Base-by-base conservation (phyloP, 352 stramenopile species). In the Phytophthora pseudosyringae region DNA sequence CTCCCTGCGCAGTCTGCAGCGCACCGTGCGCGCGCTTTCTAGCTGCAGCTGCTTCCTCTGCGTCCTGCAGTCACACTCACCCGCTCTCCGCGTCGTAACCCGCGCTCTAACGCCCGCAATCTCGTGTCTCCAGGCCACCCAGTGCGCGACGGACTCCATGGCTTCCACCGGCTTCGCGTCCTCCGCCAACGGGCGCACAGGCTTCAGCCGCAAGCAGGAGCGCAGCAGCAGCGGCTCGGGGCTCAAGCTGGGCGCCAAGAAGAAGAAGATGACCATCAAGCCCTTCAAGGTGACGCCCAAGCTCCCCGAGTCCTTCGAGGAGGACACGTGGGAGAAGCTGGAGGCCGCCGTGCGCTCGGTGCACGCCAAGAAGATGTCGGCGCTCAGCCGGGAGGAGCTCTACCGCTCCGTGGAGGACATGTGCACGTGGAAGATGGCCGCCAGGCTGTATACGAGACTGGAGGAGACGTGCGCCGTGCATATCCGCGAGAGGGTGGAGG, bases 341-440 rank as follows among this genome's bases (percentile, higher is more conserved):
- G 64, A 89, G 45, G 70, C 78, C 4, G 86, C 87, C 16, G 76
- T 96, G 18, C 49, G 75, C 13, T 79, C 80, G 1, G 81, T 96
- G 39, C 78, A 94, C 39, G 69, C 52, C 36, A 93, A 95, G 58
- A 67, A 92, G 55, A 75, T 81, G 35, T 86, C 83, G 21, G 52
- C 72, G 28, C 72, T 90, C 7, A 93, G 82, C 28, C 70, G 87
- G 40, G 86, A 96, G 64, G 89, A 96, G 61, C 77, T 96, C 8
- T 96, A 95, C 43, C 81, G 87, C 58, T 78, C 81, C 0, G 88
- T 94, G 8, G 88, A 95, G 64, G 93, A 97, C 59, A 77, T 98
- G 59, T 98, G 93, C 81, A 95, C 94, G 44, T 96, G 96, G 83
- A 98, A 97, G 69, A 96, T 97, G 80, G 88, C 89, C 3, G 70